These are phyloP conservation scores for Panicum hallii DNA, from an alignment of 202 grass and related monocot species.

Conservation along the genomic window DNA sequence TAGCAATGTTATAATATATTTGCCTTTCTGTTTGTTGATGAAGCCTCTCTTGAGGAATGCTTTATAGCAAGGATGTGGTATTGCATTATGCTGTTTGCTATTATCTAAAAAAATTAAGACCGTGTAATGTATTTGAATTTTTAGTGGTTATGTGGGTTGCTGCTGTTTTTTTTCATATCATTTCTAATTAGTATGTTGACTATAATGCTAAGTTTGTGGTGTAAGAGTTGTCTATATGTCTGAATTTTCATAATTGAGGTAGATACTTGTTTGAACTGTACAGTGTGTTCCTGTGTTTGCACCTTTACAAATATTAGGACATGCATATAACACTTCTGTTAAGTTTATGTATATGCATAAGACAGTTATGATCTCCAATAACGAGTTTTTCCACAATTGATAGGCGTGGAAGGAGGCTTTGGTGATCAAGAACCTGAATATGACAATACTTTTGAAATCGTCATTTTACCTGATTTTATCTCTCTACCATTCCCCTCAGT, in stretches of 20 bases:
- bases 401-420: conserved; percentile 96
- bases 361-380: neutral
- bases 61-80: neutral
- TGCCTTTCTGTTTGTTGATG: conserved; percentile 1
- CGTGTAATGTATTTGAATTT: neutral
- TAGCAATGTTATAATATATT: neutral
- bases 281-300: conserved; percentile 20
- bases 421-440: conserved; percentile 88
- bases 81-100: neutral
- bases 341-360: conserved; percentile 12
- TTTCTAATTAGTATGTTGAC: neutral
- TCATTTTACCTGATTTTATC: conserved; percentile 83
- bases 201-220: neutral
- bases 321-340: neutral
- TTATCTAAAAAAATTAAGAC: conserved; percentile 1
- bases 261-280: neutral
- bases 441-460: conserved; percentile 69
- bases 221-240: neutral
- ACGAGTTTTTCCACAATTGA: conserved; percentile 37
- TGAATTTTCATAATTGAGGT: conserved; percentile 25
- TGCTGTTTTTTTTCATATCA: neutral
- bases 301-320: conserved; percentile 11
- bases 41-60: neutral
- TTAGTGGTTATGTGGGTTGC: neutral
- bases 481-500: conserved; percentile 95